Conservation (phyloP, 805 yeast genomes). For the Ogataea nonfermentans region DNA sequence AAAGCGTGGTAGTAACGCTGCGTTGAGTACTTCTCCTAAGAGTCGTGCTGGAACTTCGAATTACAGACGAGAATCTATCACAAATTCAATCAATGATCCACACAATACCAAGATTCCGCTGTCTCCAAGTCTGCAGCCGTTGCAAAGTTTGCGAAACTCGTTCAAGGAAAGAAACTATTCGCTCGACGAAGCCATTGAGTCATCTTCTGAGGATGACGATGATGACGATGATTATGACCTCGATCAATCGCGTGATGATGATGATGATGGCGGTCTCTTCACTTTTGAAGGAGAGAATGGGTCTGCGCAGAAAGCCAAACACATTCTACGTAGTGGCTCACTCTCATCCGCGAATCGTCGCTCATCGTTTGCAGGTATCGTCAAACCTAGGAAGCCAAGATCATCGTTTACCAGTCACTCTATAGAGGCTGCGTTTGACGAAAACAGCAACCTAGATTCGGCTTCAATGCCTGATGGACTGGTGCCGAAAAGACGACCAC, state of each 20-base stretch:
- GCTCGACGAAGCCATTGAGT: slow-evolving; percentile 39
- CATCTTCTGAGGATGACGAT: slow-evolving; percentile 37
- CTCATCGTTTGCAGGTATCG: slow-evolving; percentile 35
- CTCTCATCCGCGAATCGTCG: slow-evolving; percentile 25
- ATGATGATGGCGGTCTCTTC: slow-evolving; percentile 34
- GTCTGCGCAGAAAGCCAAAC: slow-evolving; percentile 10
- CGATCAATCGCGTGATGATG: slow-evolving; percentile 39
- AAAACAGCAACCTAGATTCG: slow-evolving; percentile 22
- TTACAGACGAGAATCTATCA: slow-evolving; percentile 50
- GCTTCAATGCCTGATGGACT: slow-evolving; percentile 29
- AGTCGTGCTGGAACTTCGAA: slow-evolving; percentile 6
- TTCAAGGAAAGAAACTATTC: slow-evolving; percentile 30
- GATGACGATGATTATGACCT: slow-evolving; percentile 36
- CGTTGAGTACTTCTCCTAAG: slow-evolving; percentile 24
- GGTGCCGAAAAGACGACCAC: slow-evolving; percentile 29
- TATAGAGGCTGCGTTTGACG: slow-evolving; percentile 33
- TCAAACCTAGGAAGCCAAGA: slow-evolving; percentile 35
- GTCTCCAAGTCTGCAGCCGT: slow-evolving; percentile 34
- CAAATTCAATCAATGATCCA: slow-evolving; percentile 42
- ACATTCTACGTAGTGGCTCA: slow-evolving; percentile 23
- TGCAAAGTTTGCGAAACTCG: slow-evolving; percentile 32
- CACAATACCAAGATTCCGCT: slow-evolving; percentile 48
- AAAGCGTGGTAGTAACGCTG: slow-evolving; percentile 13
- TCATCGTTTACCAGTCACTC: slow-evolving; percentile 33
- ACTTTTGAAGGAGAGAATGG: slow-evolving; percentile 26